These are phyloP conservation scores for Platanus orientalis DNA, from an alignment of 164 flowering plant species.

Conservation along the genomic window DNA sequence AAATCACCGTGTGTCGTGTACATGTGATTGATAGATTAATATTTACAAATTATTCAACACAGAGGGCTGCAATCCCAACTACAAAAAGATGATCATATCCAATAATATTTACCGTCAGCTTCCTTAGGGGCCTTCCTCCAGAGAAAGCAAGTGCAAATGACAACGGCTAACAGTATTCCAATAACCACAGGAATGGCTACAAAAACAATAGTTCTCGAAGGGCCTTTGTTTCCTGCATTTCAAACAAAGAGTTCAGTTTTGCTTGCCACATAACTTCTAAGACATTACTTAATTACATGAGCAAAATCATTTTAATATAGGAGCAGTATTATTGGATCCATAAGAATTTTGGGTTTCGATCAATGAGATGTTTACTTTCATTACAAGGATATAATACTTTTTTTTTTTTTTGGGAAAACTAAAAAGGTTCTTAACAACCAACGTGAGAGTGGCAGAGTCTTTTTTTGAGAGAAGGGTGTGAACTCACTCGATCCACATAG, in stretches of 20 bases:
- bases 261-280: neutral
- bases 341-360: no score
- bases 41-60: neutral
- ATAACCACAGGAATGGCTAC: neutral
- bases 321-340: no score
- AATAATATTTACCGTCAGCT: neutral
- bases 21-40: no score
- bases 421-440: no score
- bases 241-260: neutral
- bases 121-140: neutral
- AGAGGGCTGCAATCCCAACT: neutral
- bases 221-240: neutral
- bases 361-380: no score
- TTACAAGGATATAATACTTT: no score
- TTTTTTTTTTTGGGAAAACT: no score
- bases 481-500: no score
- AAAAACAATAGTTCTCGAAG: neutral
- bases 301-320: neutral
- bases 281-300: neutral
- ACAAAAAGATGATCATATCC: no score
- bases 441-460: no score
- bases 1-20: no score
- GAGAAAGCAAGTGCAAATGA: neutral
- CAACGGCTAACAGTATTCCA: neutral
- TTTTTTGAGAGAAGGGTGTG: no score